Base-by-base conservation (phyloP, 371 early-diverging fungal genomes). In the Mortierella sp. region DNA sequence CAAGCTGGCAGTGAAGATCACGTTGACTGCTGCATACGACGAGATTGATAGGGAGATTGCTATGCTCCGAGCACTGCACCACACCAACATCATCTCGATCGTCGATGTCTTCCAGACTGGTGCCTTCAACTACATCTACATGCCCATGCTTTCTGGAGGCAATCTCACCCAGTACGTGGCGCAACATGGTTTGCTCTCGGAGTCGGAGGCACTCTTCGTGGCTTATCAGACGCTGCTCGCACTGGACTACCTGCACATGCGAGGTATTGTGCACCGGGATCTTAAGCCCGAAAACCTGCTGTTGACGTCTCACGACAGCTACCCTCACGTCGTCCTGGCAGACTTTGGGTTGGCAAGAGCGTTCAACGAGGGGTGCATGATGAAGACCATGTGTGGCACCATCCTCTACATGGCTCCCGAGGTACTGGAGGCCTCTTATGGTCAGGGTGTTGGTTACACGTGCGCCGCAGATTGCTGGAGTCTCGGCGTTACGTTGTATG, bases 281-380 rank as follows among this genome's bases (percentile, higher is more conserved):
- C 57, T 88, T 42, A 88, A 88, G 70, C 89, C 89, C 6, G 89
- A 88, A 55, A 88, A 88, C 65, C 59, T 87, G 43, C 63, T 88
- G 39, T 50, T 89, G 39, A 65, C 70, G 8, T 58, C 64, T 15
- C 55, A 66, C 15, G 24, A 52, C 27, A 70, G 81, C 17, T 86
- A 75, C 50, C 70, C 88, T 32, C 81, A 79, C n/a, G 60, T 84
- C 24, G 54, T 86, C 62, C 60, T 88, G 32, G 81, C 84, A 1
- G 89, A 88, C 55, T 88, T 88, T 69, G 89, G 89, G n/a, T 83
- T 88, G 84, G 89, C 89, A 34, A 80, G 83, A 51, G 80, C 79
- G 15, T 51, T 79, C 1, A 72, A 69, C 6, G 64, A 72, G 39
- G 63, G 64, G 27, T 49, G 60, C 32, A 61, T 78, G 19, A 81